Evolutionary conservation across 129 eudicot genomes (phyloP).

Genomic region (Sambucus nigra): DNA sequence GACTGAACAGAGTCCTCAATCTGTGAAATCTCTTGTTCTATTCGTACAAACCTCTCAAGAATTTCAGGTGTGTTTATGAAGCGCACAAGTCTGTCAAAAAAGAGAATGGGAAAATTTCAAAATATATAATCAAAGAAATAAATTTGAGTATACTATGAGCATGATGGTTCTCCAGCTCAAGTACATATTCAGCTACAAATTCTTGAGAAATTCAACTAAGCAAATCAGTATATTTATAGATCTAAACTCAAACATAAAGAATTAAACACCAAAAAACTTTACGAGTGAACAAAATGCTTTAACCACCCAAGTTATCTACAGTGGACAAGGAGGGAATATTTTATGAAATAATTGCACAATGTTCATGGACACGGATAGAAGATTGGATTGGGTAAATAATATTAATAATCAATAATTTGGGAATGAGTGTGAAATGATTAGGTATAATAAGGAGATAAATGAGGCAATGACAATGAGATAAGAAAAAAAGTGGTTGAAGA

Average conservation of each 20-base stretch:
- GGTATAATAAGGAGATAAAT: no score
- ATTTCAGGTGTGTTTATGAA: slow-evolving; percentile 95
- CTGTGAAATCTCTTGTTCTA: slow-evolving; percentile 79
- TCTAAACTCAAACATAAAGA: background rate
- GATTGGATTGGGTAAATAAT: no score
- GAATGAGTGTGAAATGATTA: no score
- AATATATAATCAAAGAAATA: background rate
- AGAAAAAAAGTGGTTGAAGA: background rate
- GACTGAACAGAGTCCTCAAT: slow-evolving; percentile 65
- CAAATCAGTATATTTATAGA: background rate
- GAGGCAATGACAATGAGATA: background rate
- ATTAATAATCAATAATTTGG: no score
- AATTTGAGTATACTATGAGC: background rate
- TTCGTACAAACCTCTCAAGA: slow-evolving; percentile 77
- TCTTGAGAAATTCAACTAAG: background rate
- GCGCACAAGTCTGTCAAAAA: slow-evolving; percentile 72
- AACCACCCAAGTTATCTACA: no score
- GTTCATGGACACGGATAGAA: no score
- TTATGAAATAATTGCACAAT: no score
- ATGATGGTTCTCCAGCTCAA: background rate
- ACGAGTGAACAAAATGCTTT: no score
- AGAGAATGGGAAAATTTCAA: background rate
- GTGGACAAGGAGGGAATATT: no score
- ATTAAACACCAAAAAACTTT: no score
- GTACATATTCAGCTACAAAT: background rate